Evolutionary conservation across 768 basidiomycete species (phyloP).

Genomic region (Cystobasidium ongulense): DNA sequence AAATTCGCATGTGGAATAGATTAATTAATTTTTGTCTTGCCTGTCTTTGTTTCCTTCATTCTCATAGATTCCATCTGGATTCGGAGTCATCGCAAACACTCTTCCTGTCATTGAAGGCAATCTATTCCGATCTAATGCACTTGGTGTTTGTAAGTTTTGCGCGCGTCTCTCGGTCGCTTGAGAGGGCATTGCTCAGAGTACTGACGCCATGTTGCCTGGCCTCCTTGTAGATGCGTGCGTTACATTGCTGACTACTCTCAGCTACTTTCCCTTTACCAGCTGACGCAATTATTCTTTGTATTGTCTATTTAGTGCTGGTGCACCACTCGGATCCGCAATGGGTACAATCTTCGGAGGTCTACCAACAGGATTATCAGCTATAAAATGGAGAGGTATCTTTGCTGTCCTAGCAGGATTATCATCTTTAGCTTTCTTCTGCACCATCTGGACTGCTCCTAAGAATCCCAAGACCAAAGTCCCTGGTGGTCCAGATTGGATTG

Average conservation of each 20-base stretch:
- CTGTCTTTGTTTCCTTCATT: neutral
- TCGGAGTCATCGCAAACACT: conserved; percentile 22
- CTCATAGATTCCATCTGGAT: conserved; percentile 7
- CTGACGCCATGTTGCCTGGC: neutral
- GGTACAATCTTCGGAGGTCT: conserved; percentile 31
- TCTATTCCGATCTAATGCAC: neutral
- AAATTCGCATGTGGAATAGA: neutral
- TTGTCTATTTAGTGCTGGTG: neutral
- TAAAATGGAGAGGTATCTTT: conserved; percentile 30
- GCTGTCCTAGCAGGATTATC: conserved; percentile 19
- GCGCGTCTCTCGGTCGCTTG: too few species aligned
- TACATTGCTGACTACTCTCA: too few species aligned
- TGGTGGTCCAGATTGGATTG: conserved; percentile 28
- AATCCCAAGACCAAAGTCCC: neutral
- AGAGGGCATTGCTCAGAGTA: too few species aligned
- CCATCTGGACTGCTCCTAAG: neutral
- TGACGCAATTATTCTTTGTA: too few species aligned
- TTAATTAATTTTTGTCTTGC: neutral
- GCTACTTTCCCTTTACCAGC: too few species aligned
- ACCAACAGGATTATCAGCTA: conserved; percentile 16
- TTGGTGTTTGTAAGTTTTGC: conserved; percentile 14
- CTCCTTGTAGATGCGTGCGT: neutral
- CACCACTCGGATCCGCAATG: conserved; percentile 23
- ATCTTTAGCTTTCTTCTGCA: neutral
- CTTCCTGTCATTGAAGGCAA: conserved; percentile 28